These are phyloP conservation scores for Suillus paluster DNA, from an alignment of 768 basidiomycete species.

Conservation along the genomic window DNA sequence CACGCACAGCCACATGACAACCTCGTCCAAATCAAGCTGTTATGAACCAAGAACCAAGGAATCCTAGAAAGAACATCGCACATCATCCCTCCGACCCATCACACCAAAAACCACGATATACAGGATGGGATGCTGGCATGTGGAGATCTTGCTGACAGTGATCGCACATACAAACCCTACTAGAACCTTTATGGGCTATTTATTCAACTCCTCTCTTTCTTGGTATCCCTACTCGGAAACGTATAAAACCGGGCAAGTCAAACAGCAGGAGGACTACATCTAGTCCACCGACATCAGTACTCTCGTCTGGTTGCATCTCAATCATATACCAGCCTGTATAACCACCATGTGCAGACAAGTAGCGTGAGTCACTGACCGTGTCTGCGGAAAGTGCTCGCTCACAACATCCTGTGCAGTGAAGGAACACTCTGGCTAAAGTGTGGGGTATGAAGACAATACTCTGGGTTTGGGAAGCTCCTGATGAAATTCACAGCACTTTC, in stretches of 20 bases:
- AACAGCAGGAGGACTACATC: slow-evolving; percentile 9
- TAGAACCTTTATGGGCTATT: slow-evolving; percentile 33
- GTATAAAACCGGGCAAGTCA: slow-evolving; percentile 31
- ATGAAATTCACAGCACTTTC: slow-evolving; percentile 63
- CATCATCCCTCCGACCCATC: slow-evolving; percentile 16
- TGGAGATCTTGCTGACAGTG: slow-evolving; percentile 24
- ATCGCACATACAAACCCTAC: slow-evolving; percentile 25
- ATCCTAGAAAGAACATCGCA: slow-evolving; percentile 25
- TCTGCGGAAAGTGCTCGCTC: slow-evolving; percentile 10
- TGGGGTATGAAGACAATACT: slow-evolving; percentile 50
- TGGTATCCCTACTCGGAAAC: slow-evolving; percentile 28
- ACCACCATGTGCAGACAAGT: slow-evolving; percentile 71
- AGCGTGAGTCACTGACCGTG: slow-evolving; percentile 55
- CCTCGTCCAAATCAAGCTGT: slow-evolving; percentile 19
- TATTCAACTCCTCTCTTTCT: slow-evolving; percentile 32
- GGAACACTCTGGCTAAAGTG: slow-evolving; percentile 78
- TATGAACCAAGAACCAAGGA: slow-evolving; percentile 16
- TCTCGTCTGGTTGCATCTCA: slow-evolving; percentile 5
- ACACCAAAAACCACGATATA: slow-evolving; percentile 24
- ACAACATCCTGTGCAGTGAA: slow-evolving; percentile 49
- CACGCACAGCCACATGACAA: slow-evolving; percentile 36
- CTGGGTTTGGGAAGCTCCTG: slow-evolving; percentile 17
- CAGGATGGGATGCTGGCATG: slow-evolving; percentile 28
- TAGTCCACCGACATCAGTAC: slow-evolving; percentile 12
- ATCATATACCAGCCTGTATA: background rate